Evolutionary conservation across 2,329 filamentous ascomycete genomes (phyloP).

Genomic region (Ilyonectria mors-panacis): DNA sequence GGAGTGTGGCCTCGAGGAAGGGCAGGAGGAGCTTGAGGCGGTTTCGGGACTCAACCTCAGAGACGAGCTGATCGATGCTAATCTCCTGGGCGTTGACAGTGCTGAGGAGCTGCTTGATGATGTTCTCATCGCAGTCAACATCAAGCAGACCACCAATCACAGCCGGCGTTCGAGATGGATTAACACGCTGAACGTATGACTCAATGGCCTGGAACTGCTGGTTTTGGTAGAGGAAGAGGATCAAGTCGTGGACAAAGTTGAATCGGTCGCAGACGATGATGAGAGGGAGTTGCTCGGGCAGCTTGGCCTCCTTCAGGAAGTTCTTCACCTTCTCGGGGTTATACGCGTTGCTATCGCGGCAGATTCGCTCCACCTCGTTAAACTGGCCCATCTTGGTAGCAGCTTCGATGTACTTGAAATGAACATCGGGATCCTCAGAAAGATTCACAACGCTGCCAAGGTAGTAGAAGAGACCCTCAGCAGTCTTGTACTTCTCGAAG

Average conservation of each 20-base stretch:
- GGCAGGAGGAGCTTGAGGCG: slow-evolving; percentile 94
- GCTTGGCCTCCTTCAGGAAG: slow-evolving; percentile 95
- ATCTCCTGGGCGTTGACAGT: slow-evolving; percentile 89
- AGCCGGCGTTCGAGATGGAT: slow-evolving; percentile 89
- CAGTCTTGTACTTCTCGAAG: slow-evolving; percentile 97
- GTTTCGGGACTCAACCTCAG: slow-evolving; percentile 96
- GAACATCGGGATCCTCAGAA: slow-evolving; percentile 93
- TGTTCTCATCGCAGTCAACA: slow-evolving; percentile 95
- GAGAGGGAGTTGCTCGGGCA: slow-evolving; percentile 92
- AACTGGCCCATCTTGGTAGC: slow-evolving; percentile 94
- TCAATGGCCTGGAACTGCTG: slow-evolving; percentile 99
- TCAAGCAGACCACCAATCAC: slow-evolving; percentile 95
- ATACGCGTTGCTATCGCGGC: slow-evolving; percentile 91
- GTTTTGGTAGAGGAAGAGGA: slow-evolving; percentile 98
- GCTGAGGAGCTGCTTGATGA: slow-evolving; percentile 91
- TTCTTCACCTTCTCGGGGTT: slow-evolving; percentile 98
- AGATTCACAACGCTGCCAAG: slow-evolving; percentile 98
- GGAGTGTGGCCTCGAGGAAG: slow-evolving; percentile 93
- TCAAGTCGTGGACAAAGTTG: slow-evolving; percentile 97
- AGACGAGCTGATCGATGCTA: slow-evolving; percentile 93
- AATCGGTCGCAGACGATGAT: slow-evolving; percentile 99
- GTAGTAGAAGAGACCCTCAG: slow-evolving; percentile 98
- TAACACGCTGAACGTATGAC: slow-evolving; percentile 97
- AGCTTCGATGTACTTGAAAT: slow-evolving; percentile 99
- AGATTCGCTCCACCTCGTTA: slow-evolving; percentile 97